Base-by-base conservation (phyloP, 2,329 filamentous ascomycete genomes). In the Paraphoma sp. region DNA sequence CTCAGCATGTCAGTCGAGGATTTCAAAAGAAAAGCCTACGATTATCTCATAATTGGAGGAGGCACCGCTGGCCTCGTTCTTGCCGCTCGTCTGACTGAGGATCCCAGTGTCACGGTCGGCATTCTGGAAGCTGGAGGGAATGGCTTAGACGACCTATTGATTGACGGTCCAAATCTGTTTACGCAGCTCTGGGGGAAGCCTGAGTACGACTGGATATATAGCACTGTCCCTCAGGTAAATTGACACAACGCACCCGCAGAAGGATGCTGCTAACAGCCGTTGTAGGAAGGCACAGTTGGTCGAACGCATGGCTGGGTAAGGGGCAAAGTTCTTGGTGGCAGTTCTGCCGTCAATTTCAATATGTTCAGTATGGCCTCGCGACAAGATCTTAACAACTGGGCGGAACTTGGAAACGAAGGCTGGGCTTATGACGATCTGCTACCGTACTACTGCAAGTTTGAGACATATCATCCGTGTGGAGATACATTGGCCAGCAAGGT, bases 331-430 rank as follows among this genome's bases (percentile, higher is more conserved):
- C 64, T 75, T 4, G 72, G 73, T 41, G 87, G 75, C 29, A 73
- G 61, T 6, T 72, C 64, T 23, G 76, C 74, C 38, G 63, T 79
- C 54, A 79, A 78, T 49, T 69, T 62, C 57, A 67, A 65, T 36
- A 72, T 72, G 66, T 73, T 64, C 40, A 63, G 58, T 29, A 69
- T 68, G 67, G 67, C 66, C 4, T 72, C 70, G 0, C 48, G 59
- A 29, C 65, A 71, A 45, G 69, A 72, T 33, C 49, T 73, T 10
- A 70, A 80, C 58, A 75, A 77, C 2, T 81, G 79, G 78, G 73
- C 54, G n/a, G 63, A 73, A 53, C 57, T 78, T 14, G 77, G 77
- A 4, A 79, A 78, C 48, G 54, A 65, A 10, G 73, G 72, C 7
- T 79, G 76, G 78, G 68, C 63, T 16, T 79, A 72, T 64, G 63